Conservation (phyloP, 306 rosid species). For the Bauhinia variegata region DNA sequence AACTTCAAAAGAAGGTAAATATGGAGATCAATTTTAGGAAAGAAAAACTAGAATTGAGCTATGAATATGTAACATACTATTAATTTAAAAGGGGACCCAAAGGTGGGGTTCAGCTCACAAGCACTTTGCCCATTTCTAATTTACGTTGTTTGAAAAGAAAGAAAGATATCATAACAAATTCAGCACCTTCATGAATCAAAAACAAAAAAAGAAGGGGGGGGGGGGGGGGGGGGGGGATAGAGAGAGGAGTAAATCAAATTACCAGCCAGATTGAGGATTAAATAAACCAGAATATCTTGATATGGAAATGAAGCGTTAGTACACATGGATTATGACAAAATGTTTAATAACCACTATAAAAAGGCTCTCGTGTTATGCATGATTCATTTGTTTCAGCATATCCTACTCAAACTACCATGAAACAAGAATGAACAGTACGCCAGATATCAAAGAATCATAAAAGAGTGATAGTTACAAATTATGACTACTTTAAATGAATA, state of each 20-base stretch:
- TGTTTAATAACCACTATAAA: slow-evolving; percentile 11
- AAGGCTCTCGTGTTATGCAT: background rate
- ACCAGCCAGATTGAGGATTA: background rate
- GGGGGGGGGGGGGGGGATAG: background rate
- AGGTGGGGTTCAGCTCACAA: slow-evolving; percentile 13
- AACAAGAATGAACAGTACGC: slow-evolving; percentile 1
- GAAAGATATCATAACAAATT: background rate
- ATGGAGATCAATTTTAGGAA: slow-evolving; percentile 17
- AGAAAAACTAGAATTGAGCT: background rate
- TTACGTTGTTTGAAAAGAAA: background rate
- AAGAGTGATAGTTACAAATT: slow-evolving; percentile 3
- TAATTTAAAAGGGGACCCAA: slow-evolving; percentile 1
- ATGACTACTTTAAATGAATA: slow-evolving; percentile 17
- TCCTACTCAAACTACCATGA: background rate
- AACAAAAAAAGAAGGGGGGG: too few species aligned
- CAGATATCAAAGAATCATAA: slow-evolving; percentile 3
- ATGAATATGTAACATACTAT: slow-evolving; percentile 6
- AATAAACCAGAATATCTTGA: background rate
- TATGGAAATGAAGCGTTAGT: slow-evolving; percentile 15
- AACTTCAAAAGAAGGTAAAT: slow-evolving; percentile 17
- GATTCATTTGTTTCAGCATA: background rate
- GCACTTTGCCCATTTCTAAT: slow-evolving; percentile 11
- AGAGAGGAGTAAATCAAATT: slow-evolving; percentile 12
- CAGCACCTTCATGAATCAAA: background rate
- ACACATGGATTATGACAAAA: slow-evolving; percentile 3